A percentile compares a stretch with the other conserved stretches of the same genome.
Evolutionary conservation across 2,329 filamentous ascomycete genomes (phyloP).

Genomic region (Anthostomella pinea): DNA sequence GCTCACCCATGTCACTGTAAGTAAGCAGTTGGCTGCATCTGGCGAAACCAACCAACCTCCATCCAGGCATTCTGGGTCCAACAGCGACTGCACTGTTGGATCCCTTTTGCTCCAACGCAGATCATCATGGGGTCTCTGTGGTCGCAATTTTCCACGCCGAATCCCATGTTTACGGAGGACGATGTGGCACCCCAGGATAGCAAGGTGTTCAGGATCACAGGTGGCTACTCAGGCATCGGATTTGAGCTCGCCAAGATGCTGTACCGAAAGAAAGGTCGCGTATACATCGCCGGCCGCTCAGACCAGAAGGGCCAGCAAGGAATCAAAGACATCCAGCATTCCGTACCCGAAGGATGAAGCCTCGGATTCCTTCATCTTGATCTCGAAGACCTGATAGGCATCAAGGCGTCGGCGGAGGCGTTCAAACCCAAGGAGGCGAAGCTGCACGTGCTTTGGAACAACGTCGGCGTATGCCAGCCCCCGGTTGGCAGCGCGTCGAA

Average conservation of each 20-base stretch:
- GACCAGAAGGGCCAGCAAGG: conserved; percentile 8
- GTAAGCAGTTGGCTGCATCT: too few relatives aligned
- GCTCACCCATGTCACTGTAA: too few relatives aligned
- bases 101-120: too few relatives aligned
- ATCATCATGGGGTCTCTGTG: conserved; percentile 18
- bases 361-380: conserved; percentile 18
- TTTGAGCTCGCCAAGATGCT: conserved; percentile 16
- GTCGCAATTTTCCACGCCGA: conserved; percentile 19
- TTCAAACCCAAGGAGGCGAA: conserved; percentile 15
- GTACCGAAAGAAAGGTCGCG: conserved; percentile 6
- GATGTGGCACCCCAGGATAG: conserved; percentile 12
- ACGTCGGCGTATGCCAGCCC: conserved; percentile 21
- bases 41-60: too few relatives aligned
- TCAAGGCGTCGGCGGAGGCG: conserved; percentile 8
- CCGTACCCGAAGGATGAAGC: not conserved
- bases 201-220: conserved; percentile 23
- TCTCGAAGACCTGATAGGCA: conserved; percentile 15
- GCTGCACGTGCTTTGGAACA: conserved; percentile 22
- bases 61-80: too few relatives aligned
- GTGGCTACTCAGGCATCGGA: conserved; percentile 21
- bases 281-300: conserved; percentile 21
- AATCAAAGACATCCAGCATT: conserved; percentile 9
- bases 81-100: too few relatives aligned
- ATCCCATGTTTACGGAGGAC: conserved; percentile 13
- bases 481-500: conserved; percentile 21